A percentile compares a stretch with the other conserved stretches of the same genome.
Conservation (phyloP, 108 stramenopile genomes). For the Fistulifera solaris region DNA sequence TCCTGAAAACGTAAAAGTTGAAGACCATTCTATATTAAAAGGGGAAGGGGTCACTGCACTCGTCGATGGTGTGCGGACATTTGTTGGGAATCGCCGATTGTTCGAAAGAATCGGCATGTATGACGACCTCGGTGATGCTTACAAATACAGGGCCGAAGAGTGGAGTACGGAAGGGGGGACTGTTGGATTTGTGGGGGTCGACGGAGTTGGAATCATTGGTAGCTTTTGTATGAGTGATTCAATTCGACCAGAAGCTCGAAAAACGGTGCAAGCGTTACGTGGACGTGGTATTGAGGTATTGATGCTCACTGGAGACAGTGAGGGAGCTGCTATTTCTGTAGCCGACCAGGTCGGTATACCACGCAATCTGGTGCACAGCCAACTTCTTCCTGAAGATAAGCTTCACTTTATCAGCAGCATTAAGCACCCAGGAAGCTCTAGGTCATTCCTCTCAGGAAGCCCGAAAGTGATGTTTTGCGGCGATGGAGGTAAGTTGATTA, state of each 20-base stretch:
- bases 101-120: conserved; percentile 61
- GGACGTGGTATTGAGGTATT: conserved; percentile 60
- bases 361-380: conserved; percentile 34
- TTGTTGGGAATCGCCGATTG: conserved; percentile 70
- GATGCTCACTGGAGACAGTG: conserved; percentile 97
- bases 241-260: conserved; percentile 56
- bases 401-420: conserved; percentile 50
- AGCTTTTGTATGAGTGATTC: conserved; percentile 69
- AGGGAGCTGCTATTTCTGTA: conserved; percentile 85
- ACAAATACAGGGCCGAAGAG: conserved; percentile 17
- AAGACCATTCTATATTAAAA: conserved; percentile 63
- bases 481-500: conserved; percentile 48
- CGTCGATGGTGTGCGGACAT: conserved; percentile 42
- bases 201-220: conserved; percentile 62
- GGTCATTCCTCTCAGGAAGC: conserved; percentile 15
- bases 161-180: conserved; percentile 70
- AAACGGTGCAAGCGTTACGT: conserved; percentile 39
- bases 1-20: conserved; percentile 20
- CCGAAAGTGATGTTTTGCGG: conserved; percentile 77
- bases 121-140: conserved; percentile 16
- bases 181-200: conserved; percentile 74
- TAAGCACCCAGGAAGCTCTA: conserved; percentile 24
- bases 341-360: conserved; percentile 69
- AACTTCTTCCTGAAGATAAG: conserved; percentile 80
- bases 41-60: conserved; percentile 75